phyloP scores from a whole-genome alignment of 2,329 filamentous ascomycete genomes.

The Fusarium algeriense region DNA sequence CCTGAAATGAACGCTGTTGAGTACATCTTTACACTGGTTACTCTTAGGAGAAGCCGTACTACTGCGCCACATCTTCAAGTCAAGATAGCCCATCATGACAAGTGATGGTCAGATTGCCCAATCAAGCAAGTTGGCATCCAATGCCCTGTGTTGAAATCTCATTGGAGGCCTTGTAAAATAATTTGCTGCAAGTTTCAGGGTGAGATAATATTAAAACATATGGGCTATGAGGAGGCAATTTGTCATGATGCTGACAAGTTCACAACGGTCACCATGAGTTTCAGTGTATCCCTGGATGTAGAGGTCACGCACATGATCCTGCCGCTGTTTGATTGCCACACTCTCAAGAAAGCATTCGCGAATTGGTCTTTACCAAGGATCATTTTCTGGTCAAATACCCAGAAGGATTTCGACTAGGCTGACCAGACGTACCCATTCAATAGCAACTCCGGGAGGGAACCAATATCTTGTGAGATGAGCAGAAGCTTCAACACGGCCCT shows the following conservation, averaged over 20 bases:
- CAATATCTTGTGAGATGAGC: background rate
- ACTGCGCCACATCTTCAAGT: background rate
- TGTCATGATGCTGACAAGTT: slow-evolving; percentile 15
- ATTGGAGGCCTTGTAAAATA: slow-evolving; percentile 11
- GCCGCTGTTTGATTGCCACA: background rate
- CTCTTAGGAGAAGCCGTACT: background rate
- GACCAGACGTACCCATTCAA: too few relatives aligned
- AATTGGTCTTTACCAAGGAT: background rate
- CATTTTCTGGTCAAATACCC: background rate
- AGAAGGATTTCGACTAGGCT: background rate
- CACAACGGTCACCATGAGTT: slow-evolving; percentile 25
- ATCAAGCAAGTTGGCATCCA: background rate
- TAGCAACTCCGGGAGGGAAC: background rate
- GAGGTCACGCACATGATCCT: background rate
- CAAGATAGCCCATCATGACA: background rate
- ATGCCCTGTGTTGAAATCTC: background rate
- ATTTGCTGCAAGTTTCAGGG: slow-evolving; percentile 25
- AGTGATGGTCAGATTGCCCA: background rate
- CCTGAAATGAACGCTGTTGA: background rate
- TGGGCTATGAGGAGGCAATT: background rate
- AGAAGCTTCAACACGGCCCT: rapidly evolving
- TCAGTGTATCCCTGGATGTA: background rate
- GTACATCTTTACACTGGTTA: background rate
- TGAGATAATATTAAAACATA: background rate
- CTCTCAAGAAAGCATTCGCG: background rate